phyloP scores from a whole-genome alignment of 768 basidiomycete genomes.

The Mycena vitilis region DNA sequence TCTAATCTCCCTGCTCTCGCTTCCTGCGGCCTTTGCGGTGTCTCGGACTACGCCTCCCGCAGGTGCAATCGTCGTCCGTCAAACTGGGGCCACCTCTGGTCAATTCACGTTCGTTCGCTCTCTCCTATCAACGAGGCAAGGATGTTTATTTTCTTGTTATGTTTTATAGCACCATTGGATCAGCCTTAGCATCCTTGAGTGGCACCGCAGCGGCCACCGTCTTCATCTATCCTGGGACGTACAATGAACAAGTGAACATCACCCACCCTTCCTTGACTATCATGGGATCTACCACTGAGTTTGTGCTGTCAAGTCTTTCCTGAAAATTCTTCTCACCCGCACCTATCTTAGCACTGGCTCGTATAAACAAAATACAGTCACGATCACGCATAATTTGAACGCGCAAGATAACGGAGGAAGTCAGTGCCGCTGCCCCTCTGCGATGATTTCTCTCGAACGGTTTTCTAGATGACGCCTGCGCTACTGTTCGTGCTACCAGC shows the following conservation, averaged over 20 bases:
- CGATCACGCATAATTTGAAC: constrained; percentile 43
- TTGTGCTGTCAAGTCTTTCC: neutral
- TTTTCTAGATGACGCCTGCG: constrained; percentile 39
- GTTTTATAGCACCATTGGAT: constrained; percentile 38
- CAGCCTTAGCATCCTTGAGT: constrained; percentile 41
- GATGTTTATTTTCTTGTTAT: neutral
- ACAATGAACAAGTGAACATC: constrained; percentile 44
- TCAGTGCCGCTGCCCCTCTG: neutral
- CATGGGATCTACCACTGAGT: constrained; percentile 41
- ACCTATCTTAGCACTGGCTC: constrained; percentile 32
- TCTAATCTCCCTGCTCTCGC: constrained; percentile 32
- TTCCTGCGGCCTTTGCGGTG: constrained; percentile 29
- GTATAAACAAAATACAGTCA: constrained; percentile 42
- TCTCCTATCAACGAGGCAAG: neutral
- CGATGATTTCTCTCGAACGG: neutral
- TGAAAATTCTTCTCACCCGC: neutral
- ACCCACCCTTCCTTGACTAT: constrained; percentile 38
- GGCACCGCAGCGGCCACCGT: constrained; percentile 35
- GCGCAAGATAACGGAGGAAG: constrained; percentile 43
- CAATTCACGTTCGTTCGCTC: constrained; percentile 36
- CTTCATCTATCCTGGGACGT: constrained; percentile 44
- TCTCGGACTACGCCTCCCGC: constrained; percentile 38
- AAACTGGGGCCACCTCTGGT: constrained; percentile 39
- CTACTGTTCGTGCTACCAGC: constrained; percentile 41
- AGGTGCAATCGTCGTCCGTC: constrained; percentile 44